Evolutionary conservation across 2,329 filamentous ascomycete species (phyloP).

Genomic region (Aspergillus vadensis): DNA sequence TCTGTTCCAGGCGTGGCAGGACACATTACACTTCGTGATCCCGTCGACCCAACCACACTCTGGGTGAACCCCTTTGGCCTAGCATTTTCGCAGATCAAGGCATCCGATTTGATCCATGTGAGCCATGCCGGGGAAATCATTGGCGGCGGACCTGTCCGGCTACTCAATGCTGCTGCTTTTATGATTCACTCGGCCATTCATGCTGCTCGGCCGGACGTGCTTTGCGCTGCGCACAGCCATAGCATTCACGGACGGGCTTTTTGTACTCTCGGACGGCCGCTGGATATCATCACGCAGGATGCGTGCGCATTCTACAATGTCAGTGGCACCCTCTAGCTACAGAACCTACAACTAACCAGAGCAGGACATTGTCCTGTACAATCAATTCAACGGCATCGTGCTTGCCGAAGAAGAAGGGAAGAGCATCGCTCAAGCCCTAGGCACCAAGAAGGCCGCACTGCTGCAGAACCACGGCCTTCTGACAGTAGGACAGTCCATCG

Average conservation of each 20-base stretch:
- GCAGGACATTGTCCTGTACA: constrained; percentile 55
- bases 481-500: constrained; percentile 53
- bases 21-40: constrained; percentile 64
- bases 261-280: constrained; percentile 43
- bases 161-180: constrained; percentile 53
- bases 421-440: constrained; percentile 53
- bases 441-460: constrained; percentile 54
- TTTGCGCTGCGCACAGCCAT: constrained; percentile 59
- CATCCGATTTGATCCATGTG: constrained; percentile 68
- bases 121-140: constrained; percentile 63
- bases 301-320: constrained; percentile 49
- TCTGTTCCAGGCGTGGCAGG: constrained; percentile 56
- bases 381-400: constrained; percentile 57
- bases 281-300: constrained; percentile 52
- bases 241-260: constrained; percentile 54
- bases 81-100: constrained; percentile 63
- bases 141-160: constrained; percentile 57
- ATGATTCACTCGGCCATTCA: constrained; percentile 60
- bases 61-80: constrained; percentile 70
- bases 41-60: constrained; percentile 61
- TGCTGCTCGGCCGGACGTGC: constrained; percentile 56
- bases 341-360: neutral
- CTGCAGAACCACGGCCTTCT: constrained; percentile 58
- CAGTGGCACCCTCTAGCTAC: neutral
- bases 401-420: constrained; percentile 56